A percentile compares a stretch with the other conserved stretches of the same genome.
Evolutionary conservation across 345 rosid species (phyloP).

Genomic region (Syzygium oleosum): DNA sequence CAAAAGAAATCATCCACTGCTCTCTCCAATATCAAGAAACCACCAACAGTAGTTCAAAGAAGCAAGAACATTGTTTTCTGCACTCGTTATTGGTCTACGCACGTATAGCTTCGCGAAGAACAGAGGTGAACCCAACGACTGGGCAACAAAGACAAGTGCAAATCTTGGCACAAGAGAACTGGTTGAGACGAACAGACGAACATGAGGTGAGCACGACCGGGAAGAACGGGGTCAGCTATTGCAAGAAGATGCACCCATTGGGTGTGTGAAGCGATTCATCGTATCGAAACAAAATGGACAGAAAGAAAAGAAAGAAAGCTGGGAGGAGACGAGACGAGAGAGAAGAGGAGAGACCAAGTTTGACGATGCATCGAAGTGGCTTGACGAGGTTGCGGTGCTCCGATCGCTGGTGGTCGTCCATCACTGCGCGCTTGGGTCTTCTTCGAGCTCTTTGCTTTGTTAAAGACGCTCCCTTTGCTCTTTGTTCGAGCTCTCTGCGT

Average conservation of each 20-base stretch:
- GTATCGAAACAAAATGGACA: background rate
- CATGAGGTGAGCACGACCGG: background rate
- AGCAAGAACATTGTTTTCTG: background rate
- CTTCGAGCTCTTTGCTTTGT: background rate
- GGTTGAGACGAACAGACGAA: background rate
- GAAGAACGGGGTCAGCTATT: background rate
- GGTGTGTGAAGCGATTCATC: background rate
- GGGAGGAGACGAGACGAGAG: background rate
- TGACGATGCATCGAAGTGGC: conserved; percentile 84
- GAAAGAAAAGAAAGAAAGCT: background rate
- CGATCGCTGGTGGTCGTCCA: background rate
- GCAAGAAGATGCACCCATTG: background rate
- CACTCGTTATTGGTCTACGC: background rate
- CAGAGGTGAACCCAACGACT: background rate
- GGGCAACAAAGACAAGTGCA: background rate
- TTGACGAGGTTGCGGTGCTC: conserved; percentile 4
- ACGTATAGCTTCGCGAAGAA: background rate
- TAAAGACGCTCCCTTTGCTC: background rate
- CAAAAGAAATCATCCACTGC: background rate
- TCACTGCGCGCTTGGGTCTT: background rate
- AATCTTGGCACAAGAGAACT: background rate
- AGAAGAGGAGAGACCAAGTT: conserved; percentile 51
- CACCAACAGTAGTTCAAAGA: background rate
- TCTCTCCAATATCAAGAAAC: background rate
- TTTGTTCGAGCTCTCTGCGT: background rate